Evolutionary conservation across 257 asterid genomes (phyloP), one percentile per base, ranked within the genome.

Genomic region (Solanum ossicruentum): DNA sequence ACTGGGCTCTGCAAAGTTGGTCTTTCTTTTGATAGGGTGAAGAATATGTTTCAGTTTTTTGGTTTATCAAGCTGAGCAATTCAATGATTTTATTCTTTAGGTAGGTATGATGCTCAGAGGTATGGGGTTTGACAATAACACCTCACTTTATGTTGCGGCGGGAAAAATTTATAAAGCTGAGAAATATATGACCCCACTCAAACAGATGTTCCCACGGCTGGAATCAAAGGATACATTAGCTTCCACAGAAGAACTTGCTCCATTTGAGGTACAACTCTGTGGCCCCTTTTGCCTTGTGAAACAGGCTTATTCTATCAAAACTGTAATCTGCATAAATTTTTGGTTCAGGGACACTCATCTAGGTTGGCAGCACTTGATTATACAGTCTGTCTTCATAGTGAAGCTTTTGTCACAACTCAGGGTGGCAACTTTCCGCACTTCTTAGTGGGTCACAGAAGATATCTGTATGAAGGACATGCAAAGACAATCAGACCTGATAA

Each of bases 341-440:
- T 83, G 82, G 73, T 85, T 84, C 85, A 94, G 99, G 99, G 99
- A 26, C 95, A 97, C 87, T 94, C 95, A 1, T 97, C 99, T n/a
- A 90, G 99, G 84, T 86, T 97, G 91, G 99, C 99, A 51, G 99
- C 99, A 69, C 94, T 97, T 8, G 99, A 97, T 91, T 97, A 97
- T 84, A 97, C 99, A 1, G 98, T 95, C 86, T 97, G 99, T 91
- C 97, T 97, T 86, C 95, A 94, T 83, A 95, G 98, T 83, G 98
- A 97, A 90, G 98, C 91, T 80, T 97, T 97, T 80, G 94, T 94
- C 61, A 95, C 98, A 2, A 97, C 99, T 26, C 99, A 97, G 41
- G 99, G 99, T 32, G 99, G 98, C 86, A 97, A 97, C 85, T 97
- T 97, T 72, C 99, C 99, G 45, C 99, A 97, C 91, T 97, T 97